Percentiles rank a stretch among this genome's conserved stretches.
Conservation (phyloP, 2,329 filamentous ascomycete species). For the Onygenales sp. region DNA sequence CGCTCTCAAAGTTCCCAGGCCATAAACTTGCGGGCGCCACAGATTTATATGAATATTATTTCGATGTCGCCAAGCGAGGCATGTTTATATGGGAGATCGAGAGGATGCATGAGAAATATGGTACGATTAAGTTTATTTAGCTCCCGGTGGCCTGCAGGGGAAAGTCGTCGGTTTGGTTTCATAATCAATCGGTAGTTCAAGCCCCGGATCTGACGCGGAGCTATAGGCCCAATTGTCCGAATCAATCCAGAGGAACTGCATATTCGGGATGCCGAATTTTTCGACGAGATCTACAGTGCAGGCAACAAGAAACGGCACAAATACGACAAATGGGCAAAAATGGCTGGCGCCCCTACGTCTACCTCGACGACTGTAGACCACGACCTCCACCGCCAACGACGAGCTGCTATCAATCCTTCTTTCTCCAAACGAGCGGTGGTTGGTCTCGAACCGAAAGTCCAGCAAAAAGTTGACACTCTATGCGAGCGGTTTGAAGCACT, state of each 20-base stretch:
- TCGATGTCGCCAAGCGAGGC: constrained; percentile 15
- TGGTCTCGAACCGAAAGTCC: constrained; percentile 23
- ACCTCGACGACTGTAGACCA: constrained; percentile 23
- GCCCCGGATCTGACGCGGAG: not conserved
- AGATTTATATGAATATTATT: constrained; percentile 18
- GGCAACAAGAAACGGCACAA: constrained; percentile 10
- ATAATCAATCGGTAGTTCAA: not conserved
- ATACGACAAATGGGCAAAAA: constrained; percentile 4
- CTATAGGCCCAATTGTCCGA: constrained; percentile 17
- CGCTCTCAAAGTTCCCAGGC: constrained; percentile 18
- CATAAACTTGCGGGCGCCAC: constrained; percentile 19
- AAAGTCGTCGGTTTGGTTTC: too few species aligned
- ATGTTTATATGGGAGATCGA: constrained; percentile 18
- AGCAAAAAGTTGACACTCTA: constrained; percentile 10
- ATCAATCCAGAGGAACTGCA: constrained; percentile 21
- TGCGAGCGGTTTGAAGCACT: constrained; percentile 2
- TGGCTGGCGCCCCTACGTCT: constrained; percentile 6
- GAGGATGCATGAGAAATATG: constrained; percentile 21
- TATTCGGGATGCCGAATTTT: constrained; percentile 18
- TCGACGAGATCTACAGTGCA: constrained; percentile 17
- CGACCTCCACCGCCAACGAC: constrained; percentile 29
- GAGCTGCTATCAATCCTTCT: constrained; percentile 30
- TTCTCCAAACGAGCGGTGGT: constrained; percentile 31
- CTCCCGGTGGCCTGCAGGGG: too few species aligned
- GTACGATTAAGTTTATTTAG: constrained; percentile 4